Base-by-base conservation (phyloP, 495 filamentous ascomycete genomes). In the Neurospora tetrasperma region DNA sequence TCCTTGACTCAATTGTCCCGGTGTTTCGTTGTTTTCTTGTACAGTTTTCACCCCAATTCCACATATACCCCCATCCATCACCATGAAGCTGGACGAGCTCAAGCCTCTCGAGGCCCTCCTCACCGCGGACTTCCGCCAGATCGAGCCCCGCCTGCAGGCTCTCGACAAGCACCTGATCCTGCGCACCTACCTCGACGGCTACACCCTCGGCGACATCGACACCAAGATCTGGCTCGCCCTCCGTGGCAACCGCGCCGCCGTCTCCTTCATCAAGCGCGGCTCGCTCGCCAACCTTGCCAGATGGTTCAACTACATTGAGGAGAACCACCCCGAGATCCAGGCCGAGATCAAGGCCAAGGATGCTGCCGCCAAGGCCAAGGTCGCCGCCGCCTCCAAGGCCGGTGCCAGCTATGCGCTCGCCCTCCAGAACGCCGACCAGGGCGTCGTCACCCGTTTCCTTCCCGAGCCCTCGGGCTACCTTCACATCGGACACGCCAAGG, bases 401-500 rank as follows among this genome's bases (percentile, higher is more conserved):
- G 94, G 94, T 72, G 94, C 87, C 38, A 96, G 86, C 84, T 99
- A 96, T 82, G 94, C 96, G 77, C 93, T 99, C 80, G 92, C 91
- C 3, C 87, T 99, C 23, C 90, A 91, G 72, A 91, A 96, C 77
- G 90, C 89, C n/a, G 93, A 93, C 42, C 92, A 96, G 79, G 96
- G 96, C 9, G 94, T 98, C 39, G 93, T 98, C 39, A 96, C 93
- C 35, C 86, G 96, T 74, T 99, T 99, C 84, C 90, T 95, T 18
- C 96, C 96, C 1, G 96, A 99, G 89, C 96, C 96, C 74, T 97
- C 95, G 35, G 94, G 94, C 38, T 97, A 97, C 76, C 89, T 97
- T 42, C 94, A 97, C 82, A 96, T 97, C 72, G 94, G 94, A 70
- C 94, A 97, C 81, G 93, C 93, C 70, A 97, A 97, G 83, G 94